Evolutionary conservation across 352 stramenopile species (phyloP).

Genomic region (Phytophthora megakarya): DNA sequence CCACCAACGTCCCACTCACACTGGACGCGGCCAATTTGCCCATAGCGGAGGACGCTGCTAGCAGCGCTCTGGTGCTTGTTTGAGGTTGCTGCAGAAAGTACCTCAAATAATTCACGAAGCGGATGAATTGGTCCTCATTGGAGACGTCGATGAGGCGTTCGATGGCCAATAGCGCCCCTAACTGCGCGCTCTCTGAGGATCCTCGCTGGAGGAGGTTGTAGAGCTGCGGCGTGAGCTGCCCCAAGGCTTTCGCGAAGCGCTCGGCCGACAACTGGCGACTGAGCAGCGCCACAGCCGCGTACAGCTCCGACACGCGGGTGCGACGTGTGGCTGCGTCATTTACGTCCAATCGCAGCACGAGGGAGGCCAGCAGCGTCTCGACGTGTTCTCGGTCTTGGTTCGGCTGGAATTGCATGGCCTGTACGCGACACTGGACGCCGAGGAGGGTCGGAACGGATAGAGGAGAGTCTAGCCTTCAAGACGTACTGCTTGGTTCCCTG

Average conservation of each 20-base stretch:
- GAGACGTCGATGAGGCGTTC: constrained; percentile 81
- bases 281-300: constrained; percentile 64
- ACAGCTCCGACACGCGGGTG: constrained; percentile 60
- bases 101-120: constrained; percentile 90
- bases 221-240: constrained; percentile 77
- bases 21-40: constrained; percentile 82
- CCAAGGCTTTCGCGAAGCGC: constrained; percentile 76
- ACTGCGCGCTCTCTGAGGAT: constrained; percentile 63
- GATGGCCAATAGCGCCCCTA: constrained; percentile 78
- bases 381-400: constrained; percentile 67
- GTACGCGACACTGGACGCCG: not conserved
- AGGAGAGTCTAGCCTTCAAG: constrained; percentile 2
- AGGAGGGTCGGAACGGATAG: not conserved
- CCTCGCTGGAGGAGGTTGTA: constrained; percentile 68
- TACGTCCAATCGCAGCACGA: constrained; percentile 66
- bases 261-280: constrained; percentile 80
- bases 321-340: constrained; percentile 41
- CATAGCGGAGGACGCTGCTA: constrained; percentile 77
- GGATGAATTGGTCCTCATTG: constrained; percentile 89
- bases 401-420: constrained; percentile 32
- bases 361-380: constrained; percentile 56
- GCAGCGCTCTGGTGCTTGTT: constrained; percentile 58
- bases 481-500: not conserved
- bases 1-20: constrained; percentile 85
- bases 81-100: constrained; percentile 84